Evolutionary conservation across 2,329 filamentous ascomycete species (phyloP), one percentile per base, ranked within the genome.

Genomic region (Coniochaeta hoffmannii): DNA sequence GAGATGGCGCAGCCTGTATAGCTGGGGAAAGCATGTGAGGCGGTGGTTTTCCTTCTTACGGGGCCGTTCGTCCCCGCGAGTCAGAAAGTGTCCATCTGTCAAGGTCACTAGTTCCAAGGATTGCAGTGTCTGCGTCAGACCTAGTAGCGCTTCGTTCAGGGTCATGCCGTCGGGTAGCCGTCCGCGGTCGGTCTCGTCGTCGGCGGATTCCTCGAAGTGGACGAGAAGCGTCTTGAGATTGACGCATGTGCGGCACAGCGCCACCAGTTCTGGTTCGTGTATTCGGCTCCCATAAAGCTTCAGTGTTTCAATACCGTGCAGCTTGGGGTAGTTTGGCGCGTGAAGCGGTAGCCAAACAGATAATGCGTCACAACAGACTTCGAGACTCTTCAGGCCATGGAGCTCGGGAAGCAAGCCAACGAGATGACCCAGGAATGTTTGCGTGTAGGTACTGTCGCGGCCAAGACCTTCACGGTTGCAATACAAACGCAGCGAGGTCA

Each of bases 11-110:
- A 66, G 60, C 1, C 54, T 49, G 15, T 31, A 50, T 1, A 66
- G 60, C 17, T 61, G 54, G 15, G 64, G 59, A 17, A 65, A 63
- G 54, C 64, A 66, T 1, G 56, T 60, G 1, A 66, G 59, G 3
- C 64, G 60, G 57, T 66, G 64, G 38, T 66, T 66, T 53, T 66
- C 64, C 2, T 60, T 63, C 52, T 66, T 66, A 36, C 63, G 57
- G 1, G 64, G 64, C 17, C 64, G 54, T 46, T 66, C 64, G 9
- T 54, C 54, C 7, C 64, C 64, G n/a, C 64, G 60, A 4, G 64
- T 66, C 17, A 66, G 55, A 31, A 64, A 66, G 44, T 66, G 64
- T 6, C 64, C 64, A 14, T 51, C 49, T 2, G 60, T 58, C 1
- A 65, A 55, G 7, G 62, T 54, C 17, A 66, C 60, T 34, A 66